Evolutionary conservation across 768 basidiomycete species (phyloP).

Genomic region (Agrocybe praecox): DNA sequence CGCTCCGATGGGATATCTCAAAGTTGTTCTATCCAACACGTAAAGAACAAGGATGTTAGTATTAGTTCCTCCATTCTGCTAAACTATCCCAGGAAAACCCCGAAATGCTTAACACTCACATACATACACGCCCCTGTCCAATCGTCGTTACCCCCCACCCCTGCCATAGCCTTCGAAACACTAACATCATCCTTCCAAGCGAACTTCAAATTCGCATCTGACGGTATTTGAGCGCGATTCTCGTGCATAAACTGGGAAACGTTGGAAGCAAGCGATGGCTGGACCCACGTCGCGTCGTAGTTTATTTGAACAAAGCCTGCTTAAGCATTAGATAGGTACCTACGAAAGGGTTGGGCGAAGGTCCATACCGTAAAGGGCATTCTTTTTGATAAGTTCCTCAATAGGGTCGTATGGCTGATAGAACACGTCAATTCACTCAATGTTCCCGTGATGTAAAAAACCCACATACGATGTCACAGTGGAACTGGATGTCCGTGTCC

Average conservation of each 20-base stretch:
- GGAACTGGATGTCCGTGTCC: conserved; percentile 32
- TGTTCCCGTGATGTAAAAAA: too few species aligned
- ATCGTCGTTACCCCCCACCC: conserved; percentile 25
- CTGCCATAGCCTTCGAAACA: conserved; percentile 24
- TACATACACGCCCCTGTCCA: conserved; percentile 30
- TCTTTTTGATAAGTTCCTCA: conserved; percentile 20
- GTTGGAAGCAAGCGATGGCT: conserved; percentile 27
- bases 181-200: conserved; percentile 22
- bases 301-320: conserved; percentile 30
- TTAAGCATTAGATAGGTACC: too few species aligned
- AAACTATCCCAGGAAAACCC: too few species aligned
- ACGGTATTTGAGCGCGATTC: conserved; percentile 11
- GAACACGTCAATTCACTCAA: neutral
- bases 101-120: conserved; percentile 21
- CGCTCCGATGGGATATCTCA: conserved; percentile 29
- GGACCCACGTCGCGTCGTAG: conserved; percentile 28
- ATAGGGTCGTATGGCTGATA: conserved; percentile 30
- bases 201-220: conserved; percentile 27
- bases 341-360: neutral
- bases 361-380: conserved; percentile 26
- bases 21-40: conserved; percentile 26
- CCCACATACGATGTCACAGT: conserved; percentile 30
- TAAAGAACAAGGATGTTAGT: neutral
- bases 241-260: conserved; percentile 25
- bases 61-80: neutral